Conservation (phyloP, 75 land plant species). For the Sequoia sempervirens region DNA sequence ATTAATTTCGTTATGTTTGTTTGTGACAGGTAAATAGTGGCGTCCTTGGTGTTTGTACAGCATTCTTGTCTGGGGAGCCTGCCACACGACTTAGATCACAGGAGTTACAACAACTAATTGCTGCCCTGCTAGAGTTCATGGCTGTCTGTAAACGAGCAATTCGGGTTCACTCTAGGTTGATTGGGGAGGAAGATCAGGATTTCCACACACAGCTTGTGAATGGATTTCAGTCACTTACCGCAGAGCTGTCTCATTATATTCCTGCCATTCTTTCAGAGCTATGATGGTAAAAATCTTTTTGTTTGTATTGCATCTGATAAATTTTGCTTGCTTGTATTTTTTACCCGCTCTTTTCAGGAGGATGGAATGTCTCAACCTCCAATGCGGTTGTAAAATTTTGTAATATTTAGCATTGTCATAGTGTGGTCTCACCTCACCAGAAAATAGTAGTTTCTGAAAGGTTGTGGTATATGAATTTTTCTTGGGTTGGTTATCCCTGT, state of each 20-base stretch:
- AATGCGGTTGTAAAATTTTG: slow-evolving; percentile 1
- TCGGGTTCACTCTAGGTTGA: slow-evolving; percentile 86
- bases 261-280: slow-evolving; percentile 99
- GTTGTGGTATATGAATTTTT: not conserved
- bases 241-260: slow-evolving; percentile 94
- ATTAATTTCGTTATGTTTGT: not conserved
- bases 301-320: slow-evolving; percentile 3
- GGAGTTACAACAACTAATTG: slow-evolving; percentile 94
- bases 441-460: slow-evolving; percentile 5
- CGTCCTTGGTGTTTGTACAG: slow-evolving; percentile 95
- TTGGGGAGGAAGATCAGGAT: slow-evolving; percentile 99
- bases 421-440: slow-evolving; percentile 10
- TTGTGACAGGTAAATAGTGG: slow-evolving; percentile 92
- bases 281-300: slow-evolving; percentile 19
- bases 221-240: slow-evolving; percentile 97
- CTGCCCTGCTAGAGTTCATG: slow-evolving; percentile 97
- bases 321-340: slow-evolving; percentile 9
- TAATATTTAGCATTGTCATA: not conserved
- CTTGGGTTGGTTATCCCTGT: not conserved
- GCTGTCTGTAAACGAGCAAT: slow-evolving; percentile 99
- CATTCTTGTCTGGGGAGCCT: slow-evolving; percentile 95
- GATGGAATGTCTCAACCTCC: not conserved
- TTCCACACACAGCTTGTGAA: slow-evolving; percentile 99
- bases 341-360: not conserved
- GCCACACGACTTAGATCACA: slow-evolving; percentile 92